Percentiles rank a stretch among this genome's conserved stretches.
Conservation (phyloP, 169 alveolate genomes). For the Eimeria sp. region DNA sequence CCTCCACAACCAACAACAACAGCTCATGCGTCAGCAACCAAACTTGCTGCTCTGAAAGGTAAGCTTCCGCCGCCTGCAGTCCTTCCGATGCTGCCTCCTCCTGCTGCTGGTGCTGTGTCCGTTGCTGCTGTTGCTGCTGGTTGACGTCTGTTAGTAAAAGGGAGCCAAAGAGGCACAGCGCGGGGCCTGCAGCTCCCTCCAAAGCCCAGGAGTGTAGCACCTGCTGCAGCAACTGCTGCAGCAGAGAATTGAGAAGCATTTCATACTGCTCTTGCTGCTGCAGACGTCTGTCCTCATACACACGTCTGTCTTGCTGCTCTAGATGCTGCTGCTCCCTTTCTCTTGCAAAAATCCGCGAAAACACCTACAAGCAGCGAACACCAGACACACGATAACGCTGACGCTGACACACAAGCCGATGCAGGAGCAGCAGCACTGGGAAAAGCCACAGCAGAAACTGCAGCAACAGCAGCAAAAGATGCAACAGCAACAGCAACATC, state of each 20-base stretch:
- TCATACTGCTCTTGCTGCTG: not conserved
- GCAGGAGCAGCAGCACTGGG: not conserved
- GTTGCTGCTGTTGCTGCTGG: slow-evolving; percentile 17
- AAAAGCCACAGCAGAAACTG: not conserved
- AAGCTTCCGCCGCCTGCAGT: not conserved
- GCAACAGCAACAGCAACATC: not conserved
- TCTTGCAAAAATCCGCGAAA: not conserved
- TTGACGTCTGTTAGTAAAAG: not conserved
- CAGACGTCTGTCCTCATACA: not conserved
- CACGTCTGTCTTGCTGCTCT: not conserved
- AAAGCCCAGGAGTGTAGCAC: slow-evolving; percentile 31
- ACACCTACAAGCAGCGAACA: not conserved
- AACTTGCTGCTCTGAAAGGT: not conserved
- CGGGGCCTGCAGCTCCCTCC: slow-evolving; percentile 39
- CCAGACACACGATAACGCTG: not conserved
- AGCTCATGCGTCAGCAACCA: slow-evolving; percentile 18
- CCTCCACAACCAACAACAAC: slow-evolving; percentile 2
- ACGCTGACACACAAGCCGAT: not conserved
- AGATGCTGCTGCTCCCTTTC: slow-evolving; percentile 14
- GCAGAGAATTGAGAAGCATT: not conserved
- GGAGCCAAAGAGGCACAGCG: slow-evolving; percentile 19
- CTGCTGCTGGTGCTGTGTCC: not conserved
- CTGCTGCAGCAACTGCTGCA: slow-evolving; percentile 73
- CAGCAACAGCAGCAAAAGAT: not conserved
- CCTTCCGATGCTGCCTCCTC: not conserved